Evolutionary conservation across 805 yeast species (phyloP), one percentile per base, ranked within the genome.

Genomic region (Candida suzukii): DNA sequence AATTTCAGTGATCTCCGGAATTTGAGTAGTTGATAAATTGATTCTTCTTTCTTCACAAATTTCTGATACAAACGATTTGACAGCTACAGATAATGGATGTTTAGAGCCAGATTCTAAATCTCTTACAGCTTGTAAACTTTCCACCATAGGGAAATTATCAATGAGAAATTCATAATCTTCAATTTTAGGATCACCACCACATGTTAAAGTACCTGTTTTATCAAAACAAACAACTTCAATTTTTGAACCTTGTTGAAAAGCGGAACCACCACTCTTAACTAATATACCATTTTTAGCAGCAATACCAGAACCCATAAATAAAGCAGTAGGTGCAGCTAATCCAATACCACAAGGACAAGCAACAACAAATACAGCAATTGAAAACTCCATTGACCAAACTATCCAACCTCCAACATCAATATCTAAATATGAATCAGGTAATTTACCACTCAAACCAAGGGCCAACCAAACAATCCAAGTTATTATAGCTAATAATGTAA

Each of bases 321-420:
- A 57, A 0, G 93, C 91, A 2, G 91, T 83, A 2, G 93, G 93
- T 2, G 91, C 93, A 20, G 93, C 93, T 19, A 84, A 64, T 2
- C 91, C 93, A 49, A 84, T 75, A 2, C 91, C 95, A 66, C 93
- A 84, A 1, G 95, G 95, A 55, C 95, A 84, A 0, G 91, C 91
- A 39, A 84, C 76, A 2, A 84, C 91, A 61, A 84, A 83, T 2
- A 85, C 91, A 0, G 90, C 76, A 47, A 84, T 80, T 1, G 88
- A 76, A 60, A 84, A 84, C 49, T 83, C 80, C 42, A 84, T 66
- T 0, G 90, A 79, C 88, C 91, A 84, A 12, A 83, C 73, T 0
- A 73, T 64, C 88, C 90, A 83, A 1, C 88, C 86, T 14, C 87
- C 87, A 38, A 77, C 66, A 43, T 79, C 83, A 41, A 73, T 71